These are phyloP conservation scores for Ophiocordyceps camponoti-leonardi DNA, from an alignment of 2,329 filamentous ascomycete genomes.

Conservation along the genomic window DNA sequence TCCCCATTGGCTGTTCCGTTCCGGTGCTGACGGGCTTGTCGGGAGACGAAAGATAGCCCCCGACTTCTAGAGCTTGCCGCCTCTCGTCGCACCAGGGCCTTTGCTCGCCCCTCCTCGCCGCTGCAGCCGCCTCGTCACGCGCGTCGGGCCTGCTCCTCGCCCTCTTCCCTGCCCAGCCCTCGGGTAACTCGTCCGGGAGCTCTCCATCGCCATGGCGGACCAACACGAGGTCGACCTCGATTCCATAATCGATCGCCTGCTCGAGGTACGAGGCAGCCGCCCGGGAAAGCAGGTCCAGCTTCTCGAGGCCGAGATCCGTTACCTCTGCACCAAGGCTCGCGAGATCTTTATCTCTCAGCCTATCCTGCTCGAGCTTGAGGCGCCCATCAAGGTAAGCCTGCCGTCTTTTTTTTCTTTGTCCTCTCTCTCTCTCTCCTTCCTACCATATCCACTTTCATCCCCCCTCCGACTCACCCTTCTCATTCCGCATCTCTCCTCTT, in stretches of 20 bases:
- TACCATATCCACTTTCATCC: too few relatives aligned
- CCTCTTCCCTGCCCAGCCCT: conserved; percentile 2
- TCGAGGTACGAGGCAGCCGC: conserved; percentile 94
- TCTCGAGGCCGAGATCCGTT: conserved; percentile 89
- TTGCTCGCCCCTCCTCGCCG: conserved; percentile 1
- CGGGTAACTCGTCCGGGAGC: conserved; percentile 16
- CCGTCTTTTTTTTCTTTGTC: background rate
- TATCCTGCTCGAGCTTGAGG: conserved; percentile 91
- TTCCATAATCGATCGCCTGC: conserved; percentile 95
- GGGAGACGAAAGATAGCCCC: conserved; percentile 9
- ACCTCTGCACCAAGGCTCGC: conserved; percentile 92
- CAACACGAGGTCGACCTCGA: conserved; percentile 91
- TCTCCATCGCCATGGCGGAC: conserved; percentile 36
- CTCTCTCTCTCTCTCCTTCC: background rate
- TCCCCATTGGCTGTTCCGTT: background rate
- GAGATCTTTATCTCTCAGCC: conserved; percentile 99
- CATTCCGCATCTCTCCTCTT: too few relatives aligned
- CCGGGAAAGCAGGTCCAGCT: conserved; percentile 98
- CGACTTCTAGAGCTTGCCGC: conserved; percentile 9
- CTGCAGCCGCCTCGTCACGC: conserved; percentile 12
- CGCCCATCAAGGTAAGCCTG: conserved; percentile 81
- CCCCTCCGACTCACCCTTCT: too few relatives aligned
- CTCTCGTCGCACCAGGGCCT: conserved; percentile 7
- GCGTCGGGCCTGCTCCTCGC: conserved; percentile 11
- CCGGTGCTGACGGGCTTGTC: background rate